Evolutionary conservation across 805 yeast genomes (phyloP), one percentile per base, ranked within the genome.

Genomic region (Priceomyces fermenticarens): DNA sequence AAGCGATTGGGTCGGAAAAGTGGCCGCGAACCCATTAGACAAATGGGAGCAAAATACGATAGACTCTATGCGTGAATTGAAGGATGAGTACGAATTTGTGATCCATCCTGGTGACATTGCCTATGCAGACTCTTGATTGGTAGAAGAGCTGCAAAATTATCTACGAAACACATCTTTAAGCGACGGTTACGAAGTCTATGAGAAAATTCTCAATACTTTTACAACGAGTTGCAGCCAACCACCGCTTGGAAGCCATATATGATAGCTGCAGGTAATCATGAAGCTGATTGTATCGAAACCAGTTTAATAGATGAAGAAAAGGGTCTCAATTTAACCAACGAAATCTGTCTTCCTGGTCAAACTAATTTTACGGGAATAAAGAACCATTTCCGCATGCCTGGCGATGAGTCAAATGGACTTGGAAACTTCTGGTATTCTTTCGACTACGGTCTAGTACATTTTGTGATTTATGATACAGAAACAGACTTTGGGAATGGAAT

Each of bases 31-130:
- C 13, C 41, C 45, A 2, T 43, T 46, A 37, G 36, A 45, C 12
- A 36, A 40, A 3, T 47, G 50, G 4, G 50, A 46, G 28, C 47
- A 41, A 35, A 46, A 17, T 32, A 46, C 50, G 10, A 46, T 46
- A 13, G 42, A 44, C 10, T 44, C 50, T 10, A 37, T 46, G 17
- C 32, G 27, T 11, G 33, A 36, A 16, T 32, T 20, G 12, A n/a
- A 44, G 14, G 33, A 41, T 25, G 34, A 45, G 17, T 46, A 35
- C 33, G 50, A 46, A 12, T 46, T 46, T 17, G 35, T 46, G 35
- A 30, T 44, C 30, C 50, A 46, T 41, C 50, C 50, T 10, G 50
- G 50, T 32, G 50, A 46, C 29, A 34, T 46, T 31, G 50, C 50
- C 1, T 46, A 46, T 16, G 50, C 50, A 9, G 50, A 46, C 26